phyloP scores from a whole-genome alignment of 2,329 filamentous ascomycete genomes.

The Fusarium beomiforme region DNA sequence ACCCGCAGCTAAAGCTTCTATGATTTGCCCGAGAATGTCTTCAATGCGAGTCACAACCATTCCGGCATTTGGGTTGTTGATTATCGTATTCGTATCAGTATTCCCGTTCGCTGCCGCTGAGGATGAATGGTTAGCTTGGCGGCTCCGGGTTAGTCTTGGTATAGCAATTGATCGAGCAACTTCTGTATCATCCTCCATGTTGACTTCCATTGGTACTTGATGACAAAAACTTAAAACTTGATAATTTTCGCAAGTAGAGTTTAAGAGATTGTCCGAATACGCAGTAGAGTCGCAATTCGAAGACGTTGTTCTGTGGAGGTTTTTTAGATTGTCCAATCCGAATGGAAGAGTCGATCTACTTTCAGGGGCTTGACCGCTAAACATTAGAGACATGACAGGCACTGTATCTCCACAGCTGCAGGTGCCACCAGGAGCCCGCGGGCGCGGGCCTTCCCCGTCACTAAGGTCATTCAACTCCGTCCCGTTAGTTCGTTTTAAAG shows the following conservation, averaged over 20 bases:
- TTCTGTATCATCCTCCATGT: conserved; percentile 3
- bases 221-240: background rate
- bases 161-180: conserved; percentile 12
- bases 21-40: conserved; percentile 44
- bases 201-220: background rate
- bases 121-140: background rate
- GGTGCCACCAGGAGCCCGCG: conserved; percentile 23
- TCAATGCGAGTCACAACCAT: conserved; percentile 50
- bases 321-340: conserved; percentile 9
- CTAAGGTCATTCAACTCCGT: conserved; percentile 8
- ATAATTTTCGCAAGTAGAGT: background rate
- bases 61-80: conserved; percentile 27
- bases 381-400: conserved; percentile 5
- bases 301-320: conserved; percentile 2
- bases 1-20: conserved; percentile 41
- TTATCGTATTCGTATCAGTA: conserved; percentile 40
- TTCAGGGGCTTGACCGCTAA: conserved; percentile 38
- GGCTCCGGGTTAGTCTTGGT: conserved; percentile 5
- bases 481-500: conserved; percentile 18
- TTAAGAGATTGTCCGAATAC: conserved; percentile 14
- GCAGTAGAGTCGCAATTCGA: conserved; percentile 3
- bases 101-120: background rate
- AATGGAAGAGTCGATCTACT: background rate
- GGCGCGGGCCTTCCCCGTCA: conserved; percentile 13
- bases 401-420: conserved; percentile 4